phyloP scores from a whole-genome alignment of 1,139 yeast genomes.

The Diutina siamensis region DNA sequence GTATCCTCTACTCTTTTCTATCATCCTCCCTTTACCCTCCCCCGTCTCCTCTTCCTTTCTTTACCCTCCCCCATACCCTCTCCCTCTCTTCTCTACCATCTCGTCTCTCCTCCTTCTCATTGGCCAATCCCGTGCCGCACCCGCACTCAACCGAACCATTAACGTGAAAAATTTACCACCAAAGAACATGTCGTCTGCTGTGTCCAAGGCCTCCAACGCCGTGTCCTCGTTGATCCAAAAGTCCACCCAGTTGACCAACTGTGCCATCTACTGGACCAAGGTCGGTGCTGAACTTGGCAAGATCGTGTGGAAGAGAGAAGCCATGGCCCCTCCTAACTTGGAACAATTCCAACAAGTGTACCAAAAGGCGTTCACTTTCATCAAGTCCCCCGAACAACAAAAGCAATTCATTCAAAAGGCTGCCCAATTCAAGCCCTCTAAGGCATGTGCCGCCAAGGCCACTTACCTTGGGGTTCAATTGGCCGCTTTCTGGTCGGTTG shows the following conservation, averaged over 20 bases:
- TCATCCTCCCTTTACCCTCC: no score
- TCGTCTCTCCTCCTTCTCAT: not conserved
- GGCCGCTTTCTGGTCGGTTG: constrained; percentile 84
- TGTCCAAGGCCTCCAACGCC: constrained; percentile 2
- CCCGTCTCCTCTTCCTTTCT: no score
- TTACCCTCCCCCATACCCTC: not conserved
- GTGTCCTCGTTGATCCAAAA: constrained; percentile 37
- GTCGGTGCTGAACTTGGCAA: constrained; percentile 82
- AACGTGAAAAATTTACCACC: not conserved
- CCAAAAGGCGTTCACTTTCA: constrained; percentile 31
- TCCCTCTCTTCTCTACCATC: not conserved
- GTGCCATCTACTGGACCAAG: constrained; percentile 77
- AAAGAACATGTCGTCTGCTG: constrained; percentile 4
- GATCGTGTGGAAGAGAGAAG: constrained; percentile 85
- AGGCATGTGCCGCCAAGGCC: constrained; percentile 52
- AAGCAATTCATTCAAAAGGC: constrained; percentile 35
- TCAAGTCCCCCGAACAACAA: constrained; percentile 31
- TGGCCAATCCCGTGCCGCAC: not conserved
- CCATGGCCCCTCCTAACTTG: constrained; percentile 79
- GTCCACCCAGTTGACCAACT: constrained; percentile 31
- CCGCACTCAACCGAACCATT: not conserved
- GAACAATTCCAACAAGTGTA: constrained; percentile 74
- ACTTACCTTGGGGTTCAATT: constrained; percentile 75
- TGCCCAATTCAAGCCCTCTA: constrained; percentile 36
- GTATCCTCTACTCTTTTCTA: no score